These are phyloP conservation scores for Sphaerulina musiva DNA, from an alignment of 2,329 filamentous ascomycete species.

Conservation along the genomic window DNA sequence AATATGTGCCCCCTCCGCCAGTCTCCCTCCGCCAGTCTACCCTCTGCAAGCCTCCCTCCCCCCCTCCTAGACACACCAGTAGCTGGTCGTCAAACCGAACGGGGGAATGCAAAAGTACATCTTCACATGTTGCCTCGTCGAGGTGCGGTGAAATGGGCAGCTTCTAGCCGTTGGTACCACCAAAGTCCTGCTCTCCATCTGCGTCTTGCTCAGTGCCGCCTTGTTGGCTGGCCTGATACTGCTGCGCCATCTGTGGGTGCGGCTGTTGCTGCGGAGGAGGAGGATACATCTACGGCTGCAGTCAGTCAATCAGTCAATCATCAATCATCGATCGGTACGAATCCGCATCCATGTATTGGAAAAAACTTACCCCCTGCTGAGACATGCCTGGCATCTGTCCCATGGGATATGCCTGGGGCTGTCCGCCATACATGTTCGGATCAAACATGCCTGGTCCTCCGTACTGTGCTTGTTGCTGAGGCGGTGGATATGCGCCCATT, in stretches of 20 bases:
- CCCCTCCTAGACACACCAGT: too few relatives aligned
- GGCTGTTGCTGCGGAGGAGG: slow-evolving; percentile 12
- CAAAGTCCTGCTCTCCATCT: slow-evolving; percentile 41
- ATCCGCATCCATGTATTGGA: neutral
- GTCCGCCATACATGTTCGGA: slow-evolving; percentile 64
- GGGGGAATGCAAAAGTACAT: too few relatives aligned
- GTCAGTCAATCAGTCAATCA: slow-evolving; percentile 17
- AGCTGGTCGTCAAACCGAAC: too few relatives aligned
- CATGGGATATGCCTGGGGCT: slow-evolving; percentile 28
- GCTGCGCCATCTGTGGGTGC: slow-evolving; percentile 38
- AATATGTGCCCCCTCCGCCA: neutral
- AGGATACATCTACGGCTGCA: slow-evolving; percentile 22
- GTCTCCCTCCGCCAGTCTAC: neutral
- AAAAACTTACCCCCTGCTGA: slow-evolving; percentile 23
- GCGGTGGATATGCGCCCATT: slow-evolving; percentile 74
- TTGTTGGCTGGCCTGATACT: slow-evolving; percentile 32
- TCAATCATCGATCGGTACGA: too few relatives aligned
- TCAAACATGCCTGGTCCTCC: slow-evolving; percentile 75
- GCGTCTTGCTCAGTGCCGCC: slow-evolving; percentile 40
- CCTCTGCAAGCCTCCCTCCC: neutral
- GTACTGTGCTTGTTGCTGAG: slow-evolving; percentile 69
- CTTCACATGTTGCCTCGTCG: too few relatives aligned
- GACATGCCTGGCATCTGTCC: slow-evolving; percentile 31
- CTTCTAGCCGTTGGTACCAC: slow-evolving; percentile 20
- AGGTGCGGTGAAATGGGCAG: neutral